Evolutionary conservation across 2,329 filamentous ascomycete species (phyloP).

Genomic region (Calonectria multiphialidica): DNA sequence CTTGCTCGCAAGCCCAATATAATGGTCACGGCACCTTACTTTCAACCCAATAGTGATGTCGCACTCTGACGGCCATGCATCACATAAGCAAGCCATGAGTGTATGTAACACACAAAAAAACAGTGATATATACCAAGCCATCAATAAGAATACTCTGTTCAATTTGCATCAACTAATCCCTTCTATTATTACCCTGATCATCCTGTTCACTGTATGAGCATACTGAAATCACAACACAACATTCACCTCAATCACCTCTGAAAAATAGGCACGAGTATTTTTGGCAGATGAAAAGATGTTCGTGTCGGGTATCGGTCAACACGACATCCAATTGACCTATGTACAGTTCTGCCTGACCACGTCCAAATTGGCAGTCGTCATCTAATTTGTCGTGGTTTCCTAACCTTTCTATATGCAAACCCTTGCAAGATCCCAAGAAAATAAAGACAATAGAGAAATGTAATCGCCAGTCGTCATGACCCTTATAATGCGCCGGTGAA

Average conservation of each 20-base stretch:
- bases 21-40: not conserved
- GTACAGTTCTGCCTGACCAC: slow-evolving; percentile 42
- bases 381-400: slow-evolving; percentile 46
- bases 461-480: slow-evolving; percentile 47
- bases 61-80: not conserved
- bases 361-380: slow-evolving; percentile 42
- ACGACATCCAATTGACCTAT: slow-evolving; percentile 45
- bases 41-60: not conserved
- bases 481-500: slow-evolving; percentile 45
- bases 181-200: too few relatives aligned
- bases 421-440: slow-evolving; percentile 42
- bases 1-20: not conserved
- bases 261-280: too few relatives aligned
- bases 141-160: not conserved
- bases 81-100: not conserved
- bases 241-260: not conserved
- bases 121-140: not conserved
- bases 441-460: slow-evolving; percentile 32
- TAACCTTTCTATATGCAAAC: slow-evolving; percentile 51
- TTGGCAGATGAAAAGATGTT: slow-evolving; percentile 35
- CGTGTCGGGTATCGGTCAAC: slow-evolving; percentile 33
- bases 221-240: too few relatives aligned
- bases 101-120: not conserved
- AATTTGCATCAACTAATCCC: too few relatives aligned
- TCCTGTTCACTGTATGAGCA: too few relatives aligned